Evolutionary conservation across 1,284 basidiomycete genomes (phyloP).

Genomic region (Irpex sp.): DNA sequence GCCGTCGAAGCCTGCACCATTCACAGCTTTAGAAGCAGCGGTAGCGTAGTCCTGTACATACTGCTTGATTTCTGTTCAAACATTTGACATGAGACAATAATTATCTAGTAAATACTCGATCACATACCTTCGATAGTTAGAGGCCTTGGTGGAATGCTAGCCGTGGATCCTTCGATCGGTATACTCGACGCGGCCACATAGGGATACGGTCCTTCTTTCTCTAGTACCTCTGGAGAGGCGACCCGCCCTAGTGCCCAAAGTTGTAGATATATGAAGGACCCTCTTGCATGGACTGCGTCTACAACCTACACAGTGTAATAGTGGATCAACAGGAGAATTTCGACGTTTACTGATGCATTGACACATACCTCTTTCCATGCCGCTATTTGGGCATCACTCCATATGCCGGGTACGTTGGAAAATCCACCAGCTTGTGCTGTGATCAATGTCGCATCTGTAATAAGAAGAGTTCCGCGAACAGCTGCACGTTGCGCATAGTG

Average conservation of each 20-base stretch:
- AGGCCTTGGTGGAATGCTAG: too few species aligned
- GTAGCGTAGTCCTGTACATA: slow-evolving; percentile 18
- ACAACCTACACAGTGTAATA: slow-evolving; percentile 18
- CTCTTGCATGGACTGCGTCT: slow-evolving; percentile 28
- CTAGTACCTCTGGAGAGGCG: slow-evolving; percentile 28
- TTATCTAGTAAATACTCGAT: too few species aligned
- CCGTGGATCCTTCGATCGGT: slow-evolving; percentile 34
- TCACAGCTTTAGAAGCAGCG: slow-evolving; percentile 23
- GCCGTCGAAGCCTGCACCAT: slow-evolving; percentile 6
- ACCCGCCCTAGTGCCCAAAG: slow-evolving; percentile 45
- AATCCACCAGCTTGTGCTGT: slow-evolving; percentile 34
- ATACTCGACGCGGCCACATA: slow-evolving; percentile 39
- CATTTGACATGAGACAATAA: too few species aligned
- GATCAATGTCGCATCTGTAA: slow-evolving; percentile 46
- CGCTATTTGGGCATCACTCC: slow-evolving; percentile 38
- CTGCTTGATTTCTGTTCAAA: slow-evolving; percentile 14
- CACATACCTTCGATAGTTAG: too few species aligned
- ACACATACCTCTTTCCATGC: slow-evolving; percentile 43
- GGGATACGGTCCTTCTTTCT: slow-evolving; percentile 20
- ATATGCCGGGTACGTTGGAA: slow-evolving; percentile 39
- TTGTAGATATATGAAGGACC: slow-evolving; percentile 41
- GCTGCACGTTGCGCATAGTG: slow-evolving; percentile 33
- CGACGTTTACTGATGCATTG: background rate
- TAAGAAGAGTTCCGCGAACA: slow-evolving; percentile 41
- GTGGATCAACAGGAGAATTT: background rate